Evolutionary conservation across 2,329 filamentous ascomycete genomes (phyloP), one percentile per base, ranked within the genome.

Genomic region (Penicillium sp.): DNA sequence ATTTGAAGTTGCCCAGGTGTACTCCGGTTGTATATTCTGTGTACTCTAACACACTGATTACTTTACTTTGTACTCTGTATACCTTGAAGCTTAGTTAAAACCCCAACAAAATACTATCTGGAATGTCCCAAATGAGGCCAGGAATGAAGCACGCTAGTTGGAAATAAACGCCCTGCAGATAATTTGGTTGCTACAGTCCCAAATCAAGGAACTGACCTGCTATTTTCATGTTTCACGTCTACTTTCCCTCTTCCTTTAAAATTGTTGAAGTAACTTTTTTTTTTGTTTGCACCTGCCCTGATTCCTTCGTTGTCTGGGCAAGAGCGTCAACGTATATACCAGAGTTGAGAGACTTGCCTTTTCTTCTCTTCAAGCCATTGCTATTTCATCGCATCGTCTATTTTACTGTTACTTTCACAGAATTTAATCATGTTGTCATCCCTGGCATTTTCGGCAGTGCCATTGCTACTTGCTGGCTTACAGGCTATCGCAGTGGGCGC

Each of bases 401-500:
- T 50, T 42, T 27, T 25, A 39, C 29, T 38, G 21, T 49, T 58
- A 52, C 33, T 27, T n/a, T 15, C 35, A 41, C 53, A 50, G 17
- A 49, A 25, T 53, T 56, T 54, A 53, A 59, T 27, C 50, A 70
- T 70, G 68, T 60, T 64, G 27, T 60, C 61, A 38, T 65, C 63
- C n/a, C 33, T 66, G 43, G 54, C 57, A 23, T 48, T 64, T 43
- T 52, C 62, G 12, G 12, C 31, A 33, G 55, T 57, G 38, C 62
- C 64, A 25, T 59, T 70, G 61, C 61, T 74, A 54, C 53, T 73
- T 51, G 65, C 67, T 31, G 62, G 65, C 53, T 59, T 73, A 42
- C 67, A 70, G 48, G 61, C 60, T 35, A 58, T 66, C 68, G 56
- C 66, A 13, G 70, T 68, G 48, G 60, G 62, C 42, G 79, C 83